These are phyloP conservation scores for Peniophora sp. DNA, from an alignment of 1,284 basidiomycete species.

Conservation along the genomic window DNA sequence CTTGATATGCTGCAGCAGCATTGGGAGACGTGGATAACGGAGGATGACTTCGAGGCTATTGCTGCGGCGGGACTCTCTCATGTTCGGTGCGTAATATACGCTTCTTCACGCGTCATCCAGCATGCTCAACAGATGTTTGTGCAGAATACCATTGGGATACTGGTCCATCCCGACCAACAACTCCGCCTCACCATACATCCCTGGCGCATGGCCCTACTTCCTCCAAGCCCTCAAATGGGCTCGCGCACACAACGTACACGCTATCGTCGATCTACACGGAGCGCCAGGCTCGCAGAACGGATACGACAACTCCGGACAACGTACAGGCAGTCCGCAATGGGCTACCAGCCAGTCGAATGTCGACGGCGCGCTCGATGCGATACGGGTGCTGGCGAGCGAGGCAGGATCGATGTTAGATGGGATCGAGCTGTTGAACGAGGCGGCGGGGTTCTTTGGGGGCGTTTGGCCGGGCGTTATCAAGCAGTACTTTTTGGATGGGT, in stretches of 20 bases:
- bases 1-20: constrained; percentile 44
- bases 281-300: constrained; percentile 68
- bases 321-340: constrained; percentile 59
- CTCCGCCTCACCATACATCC: constrained; percentile 46
- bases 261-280: constrained; percentile 67
- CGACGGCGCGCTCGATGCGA: constrained; percentile 55
- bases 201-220: constrained; percentile 65
- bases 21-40: constrained; percentile 71
- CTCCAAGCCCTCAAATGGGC: constrained; percentile 63
- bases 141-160: constrained; percentile 65
- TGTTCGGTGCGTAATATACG: constrained; percentile 42
- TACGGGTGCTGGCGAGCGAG: constrained; percentile 49
- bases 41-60: constrained; percentile 60
- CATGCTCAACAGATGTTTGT: neutral
- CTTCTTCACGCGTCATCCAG: neutral
- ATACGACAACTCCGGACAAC: constrained; percentile 80
- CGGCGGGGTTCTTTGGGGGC: constrained; percentile 40
- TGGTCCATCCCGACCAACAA: constrained; percentile 65
- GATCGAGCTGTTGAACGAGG: constrained; percentile 61
- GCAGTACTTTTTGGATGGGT: constrained; percentile 51
- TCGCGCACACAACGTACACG: constrained; percentile 42
- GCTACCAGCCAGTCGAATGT: constrained; percentile 48
- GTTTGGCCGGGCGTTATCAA: constrained; percentile 34
- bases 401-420: constrained; percentile 50
- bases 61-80: constrained; percentile 69